These are phyloP conservation scores for Phialophora macrospora DNA, from an alignment of 2,329 filamentous ascomycete genomes.

Conservation along the genomic window DNA sequence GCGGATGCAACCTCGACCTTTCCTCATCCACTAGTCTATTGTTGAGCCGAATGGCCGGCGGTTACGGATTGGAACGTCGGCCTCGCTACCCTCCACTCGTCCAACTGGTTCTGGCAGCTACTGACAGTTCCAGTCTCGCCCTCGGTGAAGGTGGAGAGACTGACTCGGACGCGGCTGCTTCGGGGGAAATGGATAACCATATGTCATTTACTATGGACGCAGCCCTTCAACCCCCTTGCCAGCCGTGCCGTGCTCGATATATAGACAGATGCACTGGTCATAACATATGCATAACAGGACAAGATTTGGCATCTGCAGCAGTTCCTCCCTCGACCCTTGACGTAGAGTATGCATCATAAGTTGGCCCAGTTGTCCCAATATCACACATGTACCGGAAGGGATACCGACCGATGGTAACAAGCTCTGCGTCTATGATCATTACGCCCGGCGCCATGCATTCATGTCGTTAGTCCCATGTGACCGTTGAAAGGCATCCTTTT, in stretches of 20 bases:
- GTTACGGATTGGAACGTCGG: conserved; percentile 3
- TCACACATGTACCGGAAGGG: not conserved
- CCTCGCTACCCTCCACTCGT: not conserved
- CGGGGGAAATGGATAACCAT: not conserved
- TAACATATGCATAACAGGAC: not conserved
- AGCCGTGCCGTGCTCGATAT: not conserved
- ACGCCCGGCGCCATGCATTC: conserved; percentile 20
- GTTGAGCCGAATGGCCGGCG: conserved; percentile 7
- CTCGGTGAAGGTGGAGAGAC: not conserved
- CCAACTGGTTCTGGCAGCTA: not conserved
- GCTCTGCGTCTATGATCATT: conserved; percentile 9
- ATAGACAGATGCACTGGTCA: not conserved
- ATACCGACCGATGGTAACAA: not conserved
- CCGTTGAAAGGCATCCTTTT: not conserved
- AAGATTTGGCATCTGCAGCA: not conserved
- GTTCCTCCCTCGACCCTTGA: not conserved
- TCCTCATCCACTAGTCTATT: conserved; percentile 13
- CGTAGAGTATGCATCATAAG: not conserved
- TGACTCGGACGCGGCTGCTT: not conserved
- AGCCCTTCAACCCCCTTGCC: not conserved
- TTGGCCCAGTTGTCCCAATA: not conserved
- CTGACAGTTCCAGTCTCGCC: not conserved
- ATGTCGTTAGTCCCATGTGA: not conserved
- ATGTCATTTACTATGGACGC: not conserved
- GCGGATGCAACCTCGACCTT: conserved; percentile 7